phyloP scores from a whole-genome alignment of 192 early-diverging fungal species.

The Radiomyces spectabilis region DNA sequence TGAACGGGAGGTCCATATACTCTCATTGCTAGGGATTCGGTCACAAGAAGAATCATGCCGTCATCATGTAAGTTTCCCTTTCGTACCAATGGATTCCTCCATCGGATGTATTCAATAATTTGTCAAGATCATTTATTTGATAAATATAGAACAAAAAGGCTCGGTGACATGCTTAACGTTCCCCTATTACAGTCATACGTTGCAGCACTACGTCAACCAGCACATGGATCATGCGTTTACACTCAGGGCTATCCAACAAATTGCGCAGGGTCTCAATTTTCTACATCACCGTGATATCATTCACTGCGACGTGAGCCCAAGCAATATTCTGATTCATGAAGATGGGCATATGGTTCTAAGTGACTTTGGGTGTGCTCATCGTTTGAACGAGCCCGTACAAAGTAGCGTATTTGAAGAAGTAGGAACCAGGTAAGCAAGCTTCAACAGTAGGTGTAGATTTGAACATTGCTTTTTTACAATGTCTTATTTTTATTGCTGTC shows the following conservation, averaged over 20 bases:
- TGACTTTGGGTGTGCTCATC: slow-evolving; percentile 4
- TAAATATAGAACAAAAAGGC: background rate
- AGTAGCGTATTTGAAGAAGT: slow-evolving; percentile 2
- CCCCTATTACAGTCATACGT: background rate
- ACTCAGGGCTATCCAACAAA: background rate
- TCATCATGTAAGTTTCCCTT: background rate
- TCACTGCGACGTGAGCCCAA: background rate
- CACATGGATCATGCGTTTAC: background rate
- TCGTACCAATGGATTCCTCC: background rate
- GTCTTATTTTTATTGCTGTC: too few relatives aligned
- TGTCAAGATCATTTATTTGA: background rate
- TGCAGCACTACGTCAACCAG: background rate
- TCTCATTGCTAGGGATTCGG: background rate
- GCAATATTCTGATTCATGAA: background rate
- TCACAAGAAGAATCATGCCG: background rate
- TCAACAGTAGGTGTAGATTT: background rate
- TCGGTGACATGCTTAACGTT: slow-evolving; percentile 1
- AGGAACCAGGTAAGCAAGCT: background rate
- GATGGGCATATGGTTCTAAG: background rate
- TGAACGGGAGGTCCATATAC: background rate
- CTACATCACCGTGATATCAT: background rate
- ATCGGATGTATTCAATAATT: background rate
- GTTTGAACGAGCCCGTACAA: too few relatives aligned
- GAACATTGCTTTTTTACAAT: too few relatives aligned
- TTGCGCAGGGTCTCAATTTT: background rate